These are phyloP conservation scores for Trifolium repens DNA, from an alignment of 306 rosid species.

Conservation along the genomic window DNA sequence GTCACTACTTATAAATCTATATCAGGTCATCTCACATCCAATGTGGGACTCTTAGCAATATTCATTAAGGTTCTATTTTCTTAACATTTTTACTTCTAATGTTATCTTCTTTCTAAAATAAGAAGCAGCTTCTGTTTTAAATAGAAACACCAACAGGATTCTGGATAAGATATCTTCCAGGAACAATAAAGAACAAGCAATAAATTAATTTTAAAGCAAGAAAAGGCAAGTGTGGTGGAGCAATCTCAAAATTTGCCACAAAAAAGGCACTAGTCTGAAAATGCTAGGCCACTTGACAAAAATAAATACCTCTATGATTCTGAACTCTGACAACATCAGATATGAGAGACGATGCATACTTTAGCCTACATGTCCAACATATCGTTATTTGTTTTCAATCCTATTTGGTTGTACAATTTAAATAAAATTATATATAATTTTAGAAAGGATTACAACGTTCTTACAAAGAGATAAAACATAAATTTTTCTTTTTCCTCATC, in stretches of 20 bases:
- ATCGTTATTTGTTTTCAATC: background rate
- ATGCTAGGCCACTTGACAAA: conserved; percentile 17
- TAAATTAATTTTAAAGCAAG: conserved; percentile 1
- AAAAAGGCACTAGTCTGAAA: conserved; percentile 2
- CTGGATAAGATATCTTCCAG: conserved; percentile 21
- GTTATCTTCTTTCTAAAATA: background rate
- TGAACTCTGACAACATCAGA: conserved; percentile 11
- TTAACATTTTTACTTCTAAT: background rate
- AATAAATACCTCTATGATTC: conserved; percentile 1
- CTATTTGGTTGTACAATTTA: conserved; percentile 4
- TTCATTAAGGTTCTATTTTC: conserved; percentile 19
- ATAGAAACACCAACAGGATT: background rate
- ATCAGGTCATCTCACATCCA: no score
- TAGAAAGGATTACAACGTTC: conserved; percentile 29
- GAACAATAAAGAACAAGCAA: background rate
- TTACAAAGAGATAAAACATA: background rate
- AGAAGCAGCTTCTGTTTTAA: background rate
- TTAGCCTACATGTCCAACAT: background rate
- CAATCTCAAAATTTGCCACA: conserved; percentile 12
- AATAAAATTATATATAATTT: conserved; percentile 21
- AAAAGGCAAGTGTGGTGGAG: conserved; percentile 9
- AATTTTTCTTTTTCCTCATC: background rate
- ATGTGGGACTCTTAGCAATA: background rate
- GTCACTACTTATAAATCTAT: no score
- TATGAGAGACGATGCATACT: conserved; percentile 3